phyloP scores from a whole-genome alignment of 1,139 yeast genomes.

The Candida mesenterica region DNA sequence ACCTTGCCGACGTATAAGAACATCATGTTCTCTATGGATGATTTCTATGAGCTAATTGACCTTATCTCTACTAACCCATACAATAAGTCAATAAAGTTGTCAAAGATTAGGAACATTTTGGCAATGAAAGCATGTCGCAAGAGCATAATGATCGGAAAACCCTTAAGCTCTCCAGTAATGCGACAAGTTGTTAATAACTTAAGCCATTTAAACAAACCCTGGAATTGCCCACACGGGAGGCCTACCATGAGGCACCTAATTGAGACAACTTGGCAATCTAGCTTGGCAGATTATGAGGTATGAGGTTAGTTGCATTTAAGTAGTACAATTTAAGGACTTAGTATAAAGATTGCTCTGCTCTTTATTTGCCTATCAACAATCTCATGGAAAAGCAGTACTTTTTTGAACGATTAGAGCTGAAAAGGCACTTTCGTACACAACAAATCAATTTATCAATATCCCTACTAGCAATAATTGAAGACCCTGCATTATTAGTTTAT shows the following conservation, averaged over 20 bases:
- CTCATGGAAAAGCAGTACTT: too few species aligned
- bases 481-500: too few species aligned
- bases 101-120: constrained; percentile 76
- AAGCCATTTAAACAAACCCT: constrained; percentile 79
- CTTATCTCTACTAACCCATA: constrained; percentile 39
- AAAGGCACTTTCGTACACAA: too few species aligned
- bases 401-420: too few species aligned
- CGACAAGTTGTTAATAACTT: constrained; percentile 61
- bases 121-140: constrained; percentile 95
- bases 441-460: too few species aligned
- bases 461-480: too few species aligned
- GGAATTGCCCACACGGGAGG: constrained; percentile 99
- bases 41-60: constrained; percentile 74
- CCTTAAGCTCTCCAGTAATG: constrained; percentile 62
- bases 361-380: too few species aligned
- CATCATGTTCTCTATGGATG: constrained; percentile 62
- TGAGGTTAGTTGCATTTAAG: too few species aligned
- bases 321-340: too few species aligned
- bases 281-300: constrained; percentile 11
- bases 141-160: constrained; percentile 90
- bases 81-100: constrained; percentile 54
- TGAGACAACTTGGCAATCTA: constrained; percentile 50
- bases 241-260: constrained; percentile 92
- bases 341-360: too few species aligned
- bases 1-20: constrained; percentile 76